phyloP scores from a whole-genome alignment of 768 basidiomycete species.

The Terana coerulea region DNA sequence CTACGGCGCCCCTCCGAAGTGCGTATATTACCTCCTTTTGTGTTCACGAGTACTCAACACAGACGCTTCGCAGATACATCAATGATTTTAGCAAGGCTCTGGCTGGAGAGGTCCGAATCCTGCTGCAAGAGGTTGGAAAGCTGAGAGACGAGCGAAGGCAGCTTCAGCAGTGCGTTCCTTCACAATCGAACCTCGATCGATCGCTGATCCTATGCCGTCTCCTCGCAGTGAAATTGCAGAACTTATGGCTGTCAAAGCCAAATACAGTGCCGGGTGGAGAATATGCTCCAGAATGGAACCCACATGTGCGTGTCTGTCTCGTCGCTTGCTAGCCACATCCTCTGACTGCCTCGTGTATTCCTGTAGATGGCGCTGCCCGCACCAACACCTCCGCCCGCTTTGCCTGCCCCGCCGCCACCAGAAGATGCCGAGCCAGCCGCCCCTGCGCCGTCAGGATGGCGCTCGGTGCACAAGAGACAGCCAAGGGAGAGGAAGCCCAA shows the following conservation, averaged over 20 bases:
- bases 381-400: slow-evolving; percentile 23
- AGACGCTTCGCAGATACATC: slow-evolving; percentile 52
- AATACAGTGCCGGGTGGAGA: slow-evolving; percentile 79
- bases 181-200: neutral
- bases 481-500: slow-evolving; percentile 40
- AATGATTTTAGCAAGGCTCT: slow-evolving; percentile 64
- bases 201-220: neutral
- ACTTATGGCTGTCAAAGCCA: slow-evolving; percentile 78
- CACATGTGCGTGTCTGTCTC: slow-evolving; percentile 40
- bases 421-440: slow-evolving; percentile 39
- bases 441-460: slow-evolving; percentile 70
- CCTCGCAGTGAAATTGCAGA: slow-evolving; percentile 72
- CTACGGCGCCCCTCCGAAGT: slow-evolving; percentile 18
- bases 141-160: slow-evolving; percentile 55
- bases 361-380: slow-evolving; percentile 27
- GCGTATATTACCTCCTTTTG: neutral
- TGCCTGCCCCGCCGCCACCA: slow-evolving; percentile 41
- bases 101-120: slow-evolving; percentile 57
- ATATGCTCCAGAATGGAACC: slow-evolving; percentile 71
- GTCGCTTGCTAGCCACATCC: too few relatives aligned
- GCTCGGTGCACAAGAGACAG: slow-evolving; percentile 62
- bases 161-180: slow-evolving; percentile 49
- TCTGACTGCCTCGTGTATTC: slow-evolving; percentile 4
- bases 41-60: too few relatives aligned
- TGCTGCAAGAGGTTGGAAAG: slow-evolving; percentile 57